A percentile compares a stretch with the other conserved stretches of the same genome.
These are phyloP conservation scores for Plasmodium sp. DNA, from an alignment of 169 alveolate species.

Conservation along the genomic window DNA sequence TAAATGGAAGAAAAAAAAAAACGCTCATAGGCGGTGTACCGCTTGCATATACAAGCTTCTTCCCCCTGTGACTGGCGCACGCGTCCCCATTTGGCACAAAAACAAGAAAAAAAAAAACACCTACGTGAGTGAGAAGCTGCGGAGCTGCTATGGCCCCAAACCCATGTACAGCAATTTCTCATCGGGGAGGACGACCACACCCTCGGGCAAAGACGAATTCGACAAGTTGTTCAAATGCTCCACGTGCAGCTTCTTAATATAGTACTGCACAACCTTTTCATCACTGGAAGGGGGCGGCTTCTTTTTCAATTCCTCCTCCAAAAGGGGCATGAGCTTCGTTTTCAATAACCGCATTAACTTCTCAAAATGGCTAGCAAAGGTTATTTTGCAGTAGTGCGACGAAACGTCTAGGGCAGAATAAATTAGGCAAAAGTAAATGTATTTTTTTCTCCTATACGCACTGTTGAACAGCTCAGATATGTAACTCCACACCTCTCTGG, in stretches of 20 bases:
- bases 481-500: conserved; percentile 63
- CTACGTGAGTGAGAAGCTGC: neutral
- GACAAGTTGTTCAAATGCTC: conserved; percentile 10
- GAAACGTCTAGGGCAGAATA: conserved; percentile 44
- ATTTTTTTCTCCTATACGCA: conserved; percentile 36
- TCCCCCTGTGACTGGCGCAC: neutral
- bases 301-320: conserved; percentile 43
- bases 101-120: neutral
- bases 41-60: neutral
- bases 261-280: conserved; percentile 38
- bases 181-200: conserved; percentile 46
- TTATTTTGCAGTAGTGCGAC: conserved; percentile 31
- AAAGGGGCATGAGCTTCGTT: conserved; percentile 15
- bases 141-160: neutral
- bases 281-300: conserved; percentile 43
- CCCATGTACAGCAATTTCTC: conserved; percentile 40
- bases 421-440: conserved; percentile 34
- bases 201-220: conserved; percentile 34
- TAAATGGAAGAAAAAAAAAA: neutral
- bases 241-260: conserved; percentile 35
- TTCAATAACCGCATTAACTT: conserved; percentile 3
- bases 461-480: conserved; percentile 48
- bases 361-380: conserved; percentile 8
- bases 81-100: neutral
- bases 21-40: neutral